These are phyloP conservation scores for Lentinula boryana DNA, from an alignment of 768 basidiomycete species.

Conservation along the genomic window DNA sequence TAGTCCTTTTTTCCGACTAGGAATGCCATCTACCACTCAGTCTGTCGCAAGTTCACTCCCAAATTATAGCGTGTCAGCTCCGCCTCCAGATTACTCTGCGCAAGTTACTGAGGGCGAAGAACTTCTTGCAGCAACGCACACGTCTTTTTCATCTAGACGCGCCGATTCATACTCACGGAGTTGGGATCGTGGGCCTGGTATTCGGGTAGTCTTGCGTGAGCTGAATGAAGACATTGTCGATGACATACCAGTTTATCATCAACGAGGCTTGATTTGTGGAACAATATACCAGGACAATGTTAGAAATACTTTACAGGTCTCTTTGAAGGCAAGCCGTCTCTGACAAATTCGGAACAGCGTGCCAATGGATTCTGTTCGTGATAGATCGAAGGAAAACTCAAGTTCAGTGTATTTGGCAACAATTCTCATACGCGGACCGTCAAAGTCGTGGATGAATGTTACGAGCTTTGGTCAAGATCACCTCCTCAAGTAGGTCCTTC, in stretches of 20 bases:
- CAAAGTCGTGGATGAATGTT: conserved; percentile 1
- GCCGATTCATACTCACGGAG: neutral
- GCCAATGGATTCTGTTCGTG: neutral
- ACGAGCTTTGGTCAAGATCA: neutral
- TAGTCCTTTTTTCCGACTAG: neutral
- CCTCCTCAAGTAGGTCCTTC: neutral
- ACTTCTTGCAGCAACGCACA: neutral
- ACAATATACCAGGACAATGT: neutral
- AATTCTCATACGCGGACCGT: neutral
- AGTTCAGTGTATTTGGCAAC: neutral
- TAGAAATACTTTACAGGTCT: neutral
- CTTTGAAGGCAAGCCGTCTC: neutral
- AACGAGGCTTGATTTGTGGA: neutral
- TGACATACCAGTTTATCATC: neutral
- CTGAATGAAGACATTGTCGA: neutral
- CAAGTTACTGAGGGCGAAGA: neutral
- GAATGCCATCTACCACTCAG: neutral
- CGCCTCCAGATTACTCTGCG: neutral
- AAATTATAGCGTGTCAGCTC: neutral
- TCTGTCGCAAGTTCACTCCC: neutral
- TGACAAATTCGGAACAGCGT: neutral
- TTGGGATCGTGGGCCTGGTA: neutral
- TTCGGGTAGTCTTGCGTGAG: neutral
- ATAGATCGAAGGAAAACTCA: conserved; percentile 2
- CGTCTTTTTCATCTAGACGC: neutral